phyloP scores from a whole-genome alignment of 2,329 filamentous ascomycete species.

The Herpotrichia juniperi region DNA sequence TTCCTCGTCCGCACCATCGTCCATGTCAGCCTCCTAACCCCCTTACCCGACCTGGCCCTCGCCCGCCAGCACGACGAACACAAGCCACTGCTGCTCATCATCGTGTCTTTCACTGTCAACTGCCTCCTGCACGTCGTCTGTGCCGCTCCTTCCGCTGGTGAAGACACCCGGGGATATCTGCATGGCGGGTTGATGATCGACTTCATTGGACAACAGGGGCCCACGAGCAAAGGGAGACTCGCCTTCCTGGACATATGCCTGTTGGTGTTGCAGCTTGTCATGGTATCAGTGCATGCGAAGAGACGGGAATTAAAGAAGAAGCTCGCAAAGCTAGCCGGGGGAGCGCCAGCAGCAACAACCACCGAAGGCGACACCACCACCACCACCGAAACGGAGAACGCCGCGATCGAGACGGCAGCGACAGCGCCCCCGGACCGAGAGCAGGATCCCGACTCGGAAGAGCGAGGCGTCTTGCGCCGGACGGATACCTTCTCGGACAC shows the following conservation, averaged over 20 bases:
- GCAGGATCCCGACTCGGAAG: conserved; percentile 66
- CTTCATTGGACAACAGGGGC: conserved; percentile 67
- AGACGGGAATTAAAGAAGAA: conserved; percentile 55
- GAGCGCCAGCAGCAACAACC: conserved; percentile 10
- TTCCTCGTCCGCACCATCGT: conserved; percentile 61
- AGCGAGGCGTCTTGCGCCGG: conserved; percentile 59
- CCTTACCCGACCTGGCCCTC: conserved; percentile 57
- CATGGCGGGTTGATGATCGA: conserved; percentile 69
- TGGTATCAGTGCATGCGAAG: conserved; percentile 62
- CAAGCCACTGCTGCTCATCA: conserved; percentile 60
- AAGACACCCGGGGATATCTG: conserved; percentile 60
- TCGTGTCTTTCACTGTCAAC: conserved; percentile 62
- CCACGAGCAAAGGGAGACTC: conserved; percentile 60
- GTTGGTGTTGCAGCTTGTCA: conserved; percentile 61
- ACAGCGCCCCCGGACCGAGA: conserved; percentile 23
- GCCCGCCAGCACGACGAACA: conserved; percentile 56
- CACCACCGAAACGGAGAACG: conserved; percentile 12
- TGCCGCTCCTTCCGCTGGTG: conserved; percentile 50
- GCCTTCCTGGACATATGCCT: conserved; percentile 60
- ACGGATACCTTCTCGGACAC: conserved; percentile 43
- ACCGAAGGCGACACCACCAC: conserved; percentile 15
- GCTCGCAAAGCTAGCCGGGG: conserved; percentile 31
- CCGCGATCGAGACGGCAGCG: conserved; percentile 11
- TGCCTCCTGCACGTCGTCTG: conserved; percentile 58
- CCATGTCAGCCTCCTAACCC: conserved; percentile 65